These are phyloP conservation scores for Medicago ruthenica DNA, from an alignment of 306 rosid genomes.

Conservation along the genomic window DNA sequence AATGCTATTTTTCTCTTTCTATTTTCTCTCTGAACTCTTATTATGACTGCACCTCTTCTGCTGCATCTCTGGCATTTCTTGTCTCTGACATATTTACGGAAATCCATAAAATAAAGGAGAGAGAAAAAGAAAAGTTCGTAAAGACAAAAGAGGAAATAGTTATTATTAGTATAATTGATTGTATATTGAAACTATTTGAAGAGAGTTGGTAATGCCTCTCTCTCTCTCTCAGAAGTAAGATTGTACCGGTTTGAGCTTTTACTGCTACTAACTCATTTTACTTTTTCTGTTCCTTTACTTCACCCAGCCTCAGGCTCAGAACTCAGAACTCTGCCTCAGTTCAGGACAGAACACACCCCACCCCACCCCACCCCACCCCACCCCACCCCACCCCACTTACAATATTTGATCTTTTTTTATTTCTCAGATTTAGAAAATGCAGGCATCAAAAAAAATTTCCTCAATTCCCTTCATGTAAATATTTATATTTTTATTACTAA, in stretches of 20 bases:
- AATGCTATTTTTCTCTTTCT: conserved; percentile 48
- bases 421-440: conserved; percentile 18
- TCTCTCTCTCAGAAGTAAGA: conserved; percentile 50
- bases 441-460: conserved; percentile 6
- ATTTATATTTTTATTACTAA: background rate
- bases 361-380: no score
- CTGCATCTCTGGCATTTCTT: conserved; percentile 73
- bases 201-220: conserved; percentile 72
- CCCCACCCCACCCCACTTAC: no score
- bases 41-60: conserved; percentile 87
- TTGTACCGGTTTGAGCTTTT: conserved; percentile 90
- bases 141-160: conserved; percentile 57
- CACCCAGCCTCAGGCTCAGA: conserved; percentile 33
- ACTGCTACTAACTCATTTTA: conserved; percentile 82
- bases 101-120: conserved; percentile 78
- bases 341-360: background rate
- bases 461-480: background rate
- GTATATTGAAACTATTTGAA: conserved; percentile 49
- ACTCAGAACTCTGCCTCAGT: conserved; percentile 53
- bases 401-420: conserved; percentile 54
- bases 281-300: conserved; percentile 81
- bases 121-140: conserved; percentile 12
- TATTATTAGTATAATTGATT: conserved; percentile 53
- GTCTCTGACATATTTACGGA: conserved; percentile 96
- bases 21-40: conserved; percentile 52